Conservation (phyloP, 352 stramenopile genomes). For the Phytophthora uliginosa region DNA sequence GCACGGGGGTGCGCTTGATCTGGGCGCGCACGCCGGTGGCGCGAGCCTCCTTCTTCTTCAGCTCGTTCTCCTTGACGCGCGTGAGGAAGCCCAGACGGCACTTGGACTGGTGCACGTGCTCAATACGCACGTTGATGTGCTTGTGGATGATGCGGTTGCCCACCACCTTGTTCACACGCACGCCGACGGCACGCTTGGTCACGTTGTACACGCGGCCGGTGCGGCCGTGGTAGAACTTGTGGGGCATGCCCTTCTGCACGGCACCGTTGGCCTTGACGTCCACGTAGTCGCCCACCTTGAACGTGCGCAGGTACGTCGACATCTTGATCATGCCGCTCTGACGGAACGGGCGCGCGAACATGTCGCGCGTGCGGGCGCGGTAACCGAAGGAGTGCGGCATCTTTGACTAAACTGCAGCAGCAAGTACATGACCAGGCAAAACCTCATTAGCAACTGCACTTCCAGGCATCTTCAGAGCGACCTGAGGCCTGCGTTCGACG, state of each 20-base stretch:
- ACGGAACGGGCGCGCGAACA: slow-evolving; percentile 99
- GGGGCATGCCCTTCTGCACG: slow-evolving; percentile 99
- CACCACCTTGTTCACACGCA: slow-evolving; percentile 99
- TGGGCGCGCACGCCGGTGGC: slow-evolving; percentile 91
- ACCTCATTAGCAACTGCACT: slow-evolving; percentile 34
- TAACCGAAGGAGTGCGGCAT: slow-evolving; percentile 99
- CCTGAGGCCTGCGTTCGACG: slow-evolving; percentile 1
- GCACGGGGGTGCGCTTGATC: slow-evolving; percentile 96
- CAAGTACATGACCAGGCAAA: slow-evolving; percentile 18
- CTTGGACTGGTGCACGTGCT: slow-evolving; percentile 99
- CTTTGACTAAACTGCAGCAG: slow-evolving; percentile 53
- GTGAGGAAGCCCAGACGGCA: slow-evolving; percentile 99
- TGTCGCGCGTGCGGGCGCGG: slow-evolving; percentile 99
- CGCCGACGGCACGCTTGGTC: slow-evolving; percentile 98
- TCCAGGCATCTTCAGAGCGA: slow-evolving; percentile 1
- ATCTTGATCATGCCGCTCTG: slow-evolving; percentile 97
- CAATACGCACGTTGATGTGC: slow-evolving; percentile 99
- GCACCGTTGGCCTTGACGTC: slow-evolving; percentile 99
- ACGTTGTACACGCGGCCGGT: slow-evolving; percentile 99
- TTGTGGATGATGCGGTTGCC: slow-evolving; percentile 99
- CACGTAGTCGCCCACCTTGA: slow-evolving; percentile 99
- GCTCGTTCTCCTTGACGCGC: slow-evolving; percentile 99
- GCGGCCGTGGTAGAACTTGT: slow-evolving; percentile 99
- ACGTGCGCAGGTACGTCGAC: slow-evolving; percentile 98
- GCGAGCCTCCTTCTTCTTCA: slow-evolving; percentile 97